Percentiles rank a stretch among this genome's conserved stretches.
phyloP scores from a whole-genome alignment of 768 basidiomycete species.

The Mycena polygramma region DNA sequence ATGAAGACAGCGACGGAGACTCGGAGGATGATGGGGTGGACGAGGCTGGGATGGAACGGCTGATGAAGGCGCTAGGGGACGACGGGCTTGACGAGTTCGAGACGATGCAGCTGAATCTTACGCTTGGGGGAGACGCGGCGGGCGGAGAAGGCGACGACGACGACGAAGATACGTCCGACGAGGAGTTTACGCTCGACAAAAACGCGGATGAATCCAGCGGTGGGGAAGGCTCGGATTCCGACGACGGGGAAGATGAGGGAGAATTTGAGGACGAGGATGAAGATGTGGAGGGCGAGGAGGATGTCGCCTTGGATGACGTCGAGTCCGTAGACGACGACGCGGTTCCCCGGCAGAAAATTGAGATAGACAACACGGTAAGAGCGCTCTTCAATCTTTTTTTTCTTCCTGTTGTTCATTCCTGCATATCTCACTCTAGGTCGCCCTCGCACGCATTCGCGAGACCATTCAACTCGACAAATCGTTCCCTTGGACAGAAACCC shows the following conservation, averaged over 20 bases:
- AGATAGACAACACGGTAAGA: slow-evolving; percentile 84
- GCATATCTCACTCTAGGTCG: slow-evolving; percentile 59
- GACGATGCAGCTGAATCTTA: slow-evolving; percentile 62
- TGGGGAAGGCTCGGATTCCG: slow-evolving; percentile 41
- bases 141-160: slow-evolving; percentile 36
- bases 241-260: slow-evolving; percentile 49
- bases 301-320: slow-evolving; percentile 76
- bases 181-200: slow-evolving; percentile 47
- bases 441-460: slow-evolving; percentile 85
- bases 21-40: slow-evolving; percentile 64
- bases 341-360: slow-evolving; percentile 85
- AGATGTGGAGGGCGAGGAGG: slow-evolving; percentile 53
- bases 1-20: slow-evolving; percentile 36
- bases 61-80: slow-evolving; percentile 71
- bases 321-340: slow-evolving; percentile 84
- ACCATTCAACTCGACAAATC: slow-evolving; percentile 80
- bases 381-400: slow-evolving; percentile 1
- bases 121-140: slow-evolving; percentile 47
- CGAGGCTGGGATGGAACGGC: slow-evolving; percentile 68
- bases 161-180: slow-evolving; percentile 45
- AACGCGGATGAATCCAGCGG: slow-evolving; percentile 46
- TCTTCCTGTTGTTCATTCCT: neutral
- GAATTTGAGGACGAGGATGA: slow-evolving; percentile 51
- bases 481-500: slow-evolving; percentile 88
- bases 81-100: slow-evolving; percentile 78